Evolutionary conservation across 371 early-diverging fungal genomes (phyloP), one percentile per base, ranked within the genome.

Genomic region (Syncephalis fuscata): DNA sequence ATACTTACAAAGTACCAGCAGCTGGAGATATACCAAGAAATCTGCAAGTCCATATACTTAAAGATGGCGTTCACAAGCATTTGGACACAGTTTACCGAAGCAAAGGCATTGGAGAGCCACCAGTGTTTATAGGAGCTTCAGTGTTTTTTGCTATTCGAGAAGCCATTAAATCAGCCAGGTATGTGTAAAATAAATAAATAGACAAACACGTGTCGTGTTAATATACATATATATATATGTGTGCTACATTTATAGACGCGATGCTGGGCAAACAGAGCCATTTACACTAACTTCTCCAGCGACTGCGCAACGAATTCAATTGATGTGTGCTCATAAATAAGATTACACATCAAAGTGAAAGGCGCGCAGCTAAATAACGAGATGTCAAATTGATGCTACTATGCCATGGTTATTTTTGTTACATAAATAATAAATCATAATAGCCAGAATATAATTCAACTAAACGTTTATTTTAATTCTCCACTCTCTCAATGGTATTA

Each of bases 91-190:
- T 86, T 37, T 77, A 74, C 57, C 71, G 76, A 40, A 74, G 74
- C 45, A 86, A 86, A 68, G 87, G 79, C 38, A 72, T 86, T 20
- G 87, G 87, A 5, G 87, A 86, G 58, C 87, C 85, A 20, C 87
- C 87, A 26, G 55, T 86, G 46, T 83, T 84, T 65, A 51, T 85
- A 48, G 86, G 82, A 5, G 57, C 75, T 0, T 68, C 75, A 1
- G 82, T 80, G 10, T 74, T 72, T 48, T 82, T 72, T 60, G 85
- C 87, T 10, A 67, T 86, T 47, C 62, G 78, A 0, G 73, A 86
- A 21, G 87, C 87, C 1, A 59, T 83, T 21, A 53, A 68, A 61
- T 65, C 71, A 44, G 77, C 74, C 9, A 53, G 80, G 15, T 40
- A 40, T 8, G 40, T n/a, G 20, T 9, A 5, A 16, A 15, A n/a